A percentile compares a stretch with the other conserved stretches of the same genome.
Conservation (phyloP, 139 green algal species). For the Helicosporidium sp. region DNA sequence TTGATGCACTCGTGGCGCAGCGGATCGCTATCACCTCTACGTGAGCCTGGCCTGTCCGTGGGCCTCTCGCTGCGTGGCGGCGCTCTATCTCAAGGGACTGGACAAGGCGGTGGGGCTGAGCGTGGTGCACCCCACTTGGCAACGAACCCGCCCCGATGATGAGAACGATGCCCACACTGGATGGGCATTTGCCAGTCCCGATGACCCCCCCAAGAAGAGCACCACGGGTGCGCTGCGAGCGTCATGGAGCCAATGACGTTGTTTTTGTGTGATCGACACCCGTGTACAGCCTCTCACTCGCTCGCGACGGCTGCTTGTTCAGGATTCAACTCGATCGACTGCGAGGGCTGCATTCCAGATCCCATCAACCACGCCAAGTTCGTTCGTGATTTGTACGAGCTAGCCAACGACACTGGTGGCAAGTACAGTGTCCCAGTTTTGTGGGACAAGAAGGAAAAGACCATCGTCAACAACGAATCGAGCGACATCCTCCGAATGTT, state of each 20-base stretch:
- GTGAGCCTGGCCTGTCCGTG: conserved; percentile 86
- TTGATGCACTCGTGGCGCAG: conserved; percentile 12
- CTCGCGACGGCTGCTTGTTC: conserved; percentile 45
- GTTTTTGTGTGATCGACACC: background rate
- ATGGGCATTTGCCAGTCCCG: conserved; percentile 50
- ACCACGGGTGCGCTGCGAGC: background rate
- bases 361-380: conserved; percentile 41
- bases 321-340: conserved; percentile 24
- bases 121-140: conserved; percentile 71
- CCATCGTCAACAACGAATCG: conserved; percentile 93
- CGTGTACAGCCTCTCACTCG: background rate
- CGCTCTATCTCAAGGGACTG: conserved; percentile 52
- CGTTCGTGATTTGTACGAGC: conserved; percentile 68
- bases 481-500: conserved; percentile 81
- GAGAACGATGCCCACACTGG: conserved; percentile 64
- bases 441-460: conserved; percentile 72
- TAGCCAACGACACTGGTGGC: conserved; percentile 40
- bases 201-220: conserved; percentile 26
- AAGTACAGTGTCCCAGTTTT: conserved; percentile 82
- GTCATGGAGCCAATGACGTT: background rate
- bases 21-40: conserved; percentile 83
- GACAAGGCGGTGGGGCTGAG: conserved; percentile 63
- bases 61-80: conserved; percentile 51
- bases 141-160: conserved; percentile 49
- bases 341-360: conserved; percentile 53